These are phyloP conservation scores for Grosmannia serpens DNA, from an alignment of 2,329 filamentous ascomycete genomes.

Conservation along the genomic window DNA sequence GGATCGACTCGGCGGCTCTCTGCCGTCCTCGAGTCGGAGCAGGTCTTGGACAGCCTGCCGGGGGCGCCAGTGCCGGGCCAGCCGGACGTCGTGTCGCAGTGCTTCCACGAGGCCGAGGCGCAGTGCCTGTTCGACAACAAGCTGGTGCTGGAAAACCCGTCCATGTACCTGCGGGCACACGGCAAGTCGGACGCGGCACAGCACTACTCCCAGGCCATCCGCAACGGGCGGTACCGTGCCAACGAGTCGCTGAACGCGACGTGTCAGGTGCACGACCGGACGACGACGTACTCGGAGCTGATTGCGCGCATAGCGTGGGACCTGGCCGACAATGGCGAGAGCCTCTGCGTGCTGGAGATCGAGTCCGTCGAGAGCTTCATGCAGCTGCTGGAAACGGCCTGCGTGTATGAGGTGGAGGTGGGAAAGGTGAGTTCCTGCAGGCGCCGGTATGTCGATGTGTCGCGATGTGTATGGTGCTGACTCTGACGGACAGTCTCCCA, in stretches of 20 bases:
- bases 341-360: slow-evolving; percentile 16
- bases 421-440: slow-evolving; percentile 8
- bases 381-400: slow-evolving; percentile 17
- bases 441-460: slow-evolving; percentile 6
- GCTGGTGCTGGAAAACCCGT: slow-evolving; percentile 16
- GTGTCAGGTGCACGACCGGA: slow-evolving; percentile 9
- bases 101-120: slow-evolving; percentile 17
- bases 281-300: slow-evolving; percentile 18
- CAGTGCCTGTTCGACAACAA: slow-evolving; percentile 20
- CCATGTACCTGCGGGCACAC: slow-evolving; percentile 14
- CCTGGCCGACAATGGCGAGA: slow-evolving; percentile 17
- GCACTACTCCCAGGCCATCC: slow-evolving; percentile 15
- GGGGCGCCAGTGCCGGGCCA: slow-evolving; percentile 1
- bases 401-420: slow-evolving; percentile 18
- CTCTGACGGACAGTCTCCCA: slow-evolving; percentile 10
- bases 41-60: background rate
- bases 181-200: slow-evolving; percentile 10
- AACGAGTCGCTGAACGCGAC: slow-evolving; percentile 13
- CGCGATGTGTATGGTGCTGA: background rate
- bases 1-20: slow-evolving; percentile 2
- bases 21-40: slow-evolving; percentile 7
- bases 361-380: slow-evolving; percentile 18
- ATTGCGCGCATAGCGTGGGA: slow-evolving; percentile 20
- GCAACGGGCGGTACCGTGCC: slow-evolving; percentile 17
- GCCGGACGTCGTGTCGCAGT: slow-evolving; percentile 11